Evolutionary conservation across 2,329 filamentous ascomycete species (phyloP), one percentile per base, ranked within the genome.

Genomic region (Setomelanomma holmii): DNA sequence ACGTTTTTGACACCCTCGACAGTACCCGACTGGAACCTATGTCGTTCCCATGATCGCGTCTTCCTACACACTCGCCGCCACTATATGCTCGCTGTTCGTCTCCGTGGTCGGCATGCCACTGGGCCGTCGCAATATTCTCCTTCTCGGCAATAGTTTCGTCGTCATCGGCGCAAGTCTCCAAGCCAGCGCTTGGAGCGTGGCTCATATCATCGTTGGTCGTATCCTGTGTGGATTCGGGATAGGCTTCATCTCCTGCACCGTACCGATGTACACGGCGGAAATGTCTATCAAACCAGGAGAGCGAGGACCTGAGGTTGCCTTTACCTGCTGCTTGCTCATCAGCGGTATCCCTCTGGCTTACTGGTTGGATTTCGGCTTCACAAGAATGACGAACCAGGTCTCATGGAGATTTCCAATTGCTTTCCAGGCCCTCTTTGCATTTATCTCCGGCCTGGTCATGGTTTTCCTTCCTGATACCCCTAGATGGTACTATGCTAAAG

Each of bases 331-430:
- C 39, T 66, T 80, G 53, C 79, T 79, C 49, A 77, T 81, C 30
- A 73, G 69, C 16, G 80, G 80, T 1, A 80, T 79, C 50, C 71
- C 64, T 1, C 34, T 82, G 4, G 75, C 74, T 10, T 80, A 81
- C 45, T 82, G 80, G 78, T 72, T 82, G 16, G 81, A 77, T 11
- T 82, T 77, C 46, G 79, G 79, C 1, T 74, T 82, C 41, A 77
- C 74, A 1, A 82, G 77, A 49, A 59, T 72, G 1, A 65, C 61
- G 3, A 77, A 78, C 5, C 58, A 70, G 0, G 59, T 79, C 4
- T 64, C 75, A 0, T 81, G 80, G 79, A 59, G 79, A 21, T 64
- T 80, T 3, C 79, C 79, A 0, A 67, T 82, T 5, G 78, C 78
- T 0, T 67, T 81, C n/a, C 79, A 82, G 38, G 74, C 79, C 51